These are phyloP conservation scores for Xylaria intraflava DNA, from an alignment of 495 filamentous ascomycete species.

Conservation along the genomic window DNA sequence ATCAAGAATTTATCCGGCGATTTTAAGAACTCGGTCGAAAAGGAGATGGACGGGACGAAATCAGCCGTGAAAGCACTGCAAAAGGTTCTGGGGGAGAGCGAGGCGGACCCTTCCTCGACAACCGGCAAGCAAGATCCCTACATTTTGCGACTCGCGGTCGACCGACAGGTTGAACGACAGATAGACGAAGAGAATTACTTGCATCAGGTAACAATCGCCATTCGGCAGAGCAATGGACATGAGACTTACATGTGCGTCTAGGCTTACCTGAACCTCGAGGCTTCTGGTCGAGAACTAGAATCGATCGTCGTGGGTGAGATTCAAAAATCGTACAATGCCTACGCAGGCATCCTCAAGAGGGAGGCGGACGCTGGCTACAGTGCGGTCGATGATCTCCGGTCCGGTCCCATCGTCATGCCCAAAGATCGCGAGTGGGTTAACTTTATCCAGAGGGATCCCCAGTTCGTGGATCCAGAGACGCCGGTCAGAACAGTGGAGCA, in stretches of 20 bases:
- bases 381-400: conserved; percentile 73
- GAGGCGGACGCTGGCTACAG: conserved; percentile 78
- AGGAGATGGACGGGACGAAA: conserved; percentile 65
- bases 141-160: conserved; percentile 73
- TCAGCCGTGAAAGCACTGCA: conserved; percentile 69
- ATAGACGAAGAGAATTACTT: conserved; percentile 97
- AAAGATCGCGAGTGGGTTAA: conserved; percentile 85
- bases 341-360: conserved; percentile 78
- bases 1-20: conserved; percentile 87
- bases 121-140: conserved; percentile 89
- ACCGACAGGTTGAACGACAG: conserved; percentile 82
- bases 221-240: background rate
- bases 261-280: conserved; percentile 93
- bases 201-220: conserved; percentile 58
- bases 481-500: conserved; percentile 71
- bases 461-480: conserved; percentile 80
- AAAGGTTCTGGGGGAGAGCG: conserved; percentile 68
- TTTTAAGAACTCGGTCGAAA: conserved; percentile 86
- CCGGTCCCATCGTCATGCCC: conserved; percentile 78
- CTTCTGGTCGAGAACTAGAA: conserved; percentile 88
- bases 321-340: conserved; percentile 91
- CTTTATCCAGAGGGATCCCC: conserved; percentile 76
- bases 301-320: conserved; percentile 95
- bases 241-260: conserved; percentile 27
- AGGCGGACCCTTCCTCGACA: conserved; percentile 65